Base-by-base conservation (phyloP, 2,329 filamentous ascomycete genomes). In the Fusarium lateritium region DNA sequence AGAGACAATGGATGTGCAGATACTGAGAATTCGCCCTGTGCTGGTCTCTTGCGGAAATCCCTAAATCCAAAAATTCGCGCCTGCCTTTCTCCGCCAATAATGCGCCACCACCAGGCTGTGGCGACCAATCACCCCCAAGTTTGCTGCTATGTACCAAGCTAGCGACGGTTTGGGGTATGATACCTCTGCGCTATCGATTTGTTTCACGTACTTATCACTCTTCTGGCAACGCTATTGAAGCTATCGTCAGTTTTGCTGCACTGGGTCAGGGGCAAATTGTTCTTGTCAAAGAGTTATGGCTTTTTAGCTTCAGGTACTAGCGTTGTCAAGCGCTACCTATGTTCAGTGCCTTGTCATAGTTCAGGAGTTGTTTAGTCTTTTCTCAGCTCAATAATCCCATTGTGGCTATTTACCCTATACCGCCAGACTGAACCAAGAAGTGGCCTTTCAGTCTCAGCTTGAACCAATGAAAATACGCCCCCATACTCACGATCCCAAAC, bases 181-280 rank as follows among this genome's bases (percentile, higher is more conserved):
- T 49, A 10, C 14, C 19, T 51, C 8, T n/a, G 15, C 53, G 47
- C 62, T 65, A 65, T 65, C 36, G 62, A 65, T 47, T 64, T 38
- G 47, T 62, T 56, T 56, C 42, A 46, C 38, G 28, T 10, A 39
- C 19, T 21, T 39, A 11, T 39, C n/a, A 46, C 34, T 45, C 24
- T 6, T 56, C 26, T 39, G 14, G 14, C 13, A 36, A 9, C 59
- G 26, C 60, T 65, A 65, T 53, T 44, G 53, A 59, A 53, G 60
- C 61, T 43, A 64, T 65, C 61, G 17, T 5, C 21, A 52, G 15
- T 26, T 46, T 43, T 43, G 45, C 24, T 26, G 15, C 60, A 7
- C 22, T 34, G 19, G 52, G 15, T 64, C 52, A 65, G 62, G 62
- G 60, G 62, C 11, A 52, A 3, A 7, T 11, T 8, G 24, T 24